Evolutionary conservation across 106 monocot genomes (phyloP).

Genomic region (Platanthera zijinensis): DNA sequence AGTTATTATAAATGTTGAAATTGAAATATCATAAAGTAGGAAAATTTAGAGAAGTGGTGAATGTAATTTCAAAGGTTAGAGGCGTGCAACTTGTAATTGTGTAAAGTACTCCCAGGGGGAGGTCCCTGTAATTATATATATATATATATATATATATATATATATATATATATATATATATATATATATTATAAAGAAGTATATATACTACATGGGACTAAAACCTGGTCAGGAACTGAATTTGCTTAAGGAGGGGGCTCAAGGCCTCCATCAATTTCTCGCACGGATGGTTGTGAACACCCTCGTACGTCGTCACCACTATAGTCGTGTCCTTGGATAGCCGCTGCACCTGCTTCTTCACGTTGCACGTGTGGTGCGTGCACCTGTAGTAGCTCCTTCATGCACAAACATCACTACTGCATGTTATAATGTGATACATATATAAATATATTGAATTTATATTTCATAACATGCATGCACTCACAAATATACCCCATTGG

Average conservation of each 20-base stretch:
- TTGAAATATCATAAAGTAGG: too few relatives aligned
- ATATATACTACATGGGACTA: background rate
- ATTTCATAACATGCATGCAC: too few relatives aligned
- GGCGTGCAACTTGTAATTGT: too few relatives aligned
- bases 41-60: too few relatives aligned
- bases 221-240: conserved; percentile 59
- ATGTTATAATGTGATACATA: background rate
- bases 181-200: background rate
- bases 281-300: conserved; percentile 88
- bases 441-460: too few relatives aligned
- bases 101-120: too few relatives aligned
- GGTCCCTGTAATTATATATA: too few relatives aligned
- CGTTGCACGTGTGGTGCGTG: conserved; percentile 76
- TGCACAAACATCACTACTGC: background rate
- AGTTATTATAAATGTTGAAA: too few relatives aligned
- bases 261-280: conserved; percentile 89
- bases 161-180: too few relatives aligned
- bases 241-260: conserved; percentile 72
- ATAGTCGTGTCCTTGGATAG: conserved; percentile 62
- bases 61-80: too few relatives aligned
- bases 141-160: too few relatives aligned
- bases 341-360: conserved; percentile 88
- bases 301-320: conserved; percentile 90
- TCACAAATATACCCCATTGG: too few relatives aligned
- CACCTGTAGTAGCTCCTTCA: conserved; percentile 82